These are phyloP conservation scores for Candida chauliodis DNA, from an alignment of 805 yeast species.

Conservation along the genomic window DNA sequence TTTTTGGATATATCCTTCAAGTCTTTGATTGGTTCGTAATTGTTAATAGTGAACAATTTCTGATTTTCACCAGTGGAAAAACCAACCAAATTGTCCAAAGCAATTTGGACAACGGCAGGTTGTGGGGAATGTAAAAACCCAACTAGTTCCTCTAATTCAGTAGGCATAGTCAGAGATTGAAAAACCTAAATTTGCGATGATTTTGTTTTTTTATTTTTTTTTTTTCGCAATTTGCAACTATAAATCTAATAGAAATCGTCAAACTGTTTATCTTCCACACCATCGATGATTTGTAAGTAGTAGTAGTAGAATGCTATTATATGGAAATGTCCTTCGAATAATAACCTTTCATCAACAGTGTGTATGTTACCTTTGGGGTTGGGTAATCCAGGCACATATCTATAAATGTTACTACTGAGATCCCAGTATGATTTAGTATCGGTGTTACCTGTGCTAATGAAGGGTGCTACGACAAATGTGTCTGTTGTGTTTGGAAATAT, in stretches of 20 bases:
- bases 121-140: constrained; percentile 79
- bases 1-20: constrained; percentile 53
- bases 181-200: constrained; percentile 4
- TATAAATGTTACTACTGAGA: constrained; percentile 33
- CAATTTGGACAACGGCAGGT: constrained; percentile 76
- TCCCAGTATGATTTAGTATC: constrained; percentile 43
- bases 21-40: constrained; percentile 68
- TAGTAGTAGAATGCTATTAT: constrained; percentile 37
- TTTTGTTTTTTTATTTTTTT: neutral
- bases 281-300: constrained; percentile 29
- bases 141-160: constrained; percentile 55
- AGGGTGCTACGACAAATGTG: constrained; percentile 32
- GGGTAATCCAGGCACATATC: constrained; percentile 29
- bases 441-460: constrained; percentile 35
- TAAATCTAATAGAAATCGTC: constrained; percentile 2
- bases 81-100: constrained; percentile 79
- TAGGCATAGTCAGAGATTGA: constrained; percentile 29
- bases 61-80: constrained; percentile 70
- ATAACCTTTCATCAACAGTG: constrained; percentile 31
- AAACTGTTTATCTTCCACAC: constrained; percentile 12
- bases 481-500: constrained; percentile 17
- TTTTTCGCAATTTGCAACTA: neutral
- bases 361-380: constrained; percentile 23
- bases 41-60: constrained; percentile 63
- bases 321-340: constrained; percentile 31